These are phyloP conservation scores for Spergularia marina DNA, from an alignment of 148 eudicot genomes.

Conservation along the genomic window DNA sequence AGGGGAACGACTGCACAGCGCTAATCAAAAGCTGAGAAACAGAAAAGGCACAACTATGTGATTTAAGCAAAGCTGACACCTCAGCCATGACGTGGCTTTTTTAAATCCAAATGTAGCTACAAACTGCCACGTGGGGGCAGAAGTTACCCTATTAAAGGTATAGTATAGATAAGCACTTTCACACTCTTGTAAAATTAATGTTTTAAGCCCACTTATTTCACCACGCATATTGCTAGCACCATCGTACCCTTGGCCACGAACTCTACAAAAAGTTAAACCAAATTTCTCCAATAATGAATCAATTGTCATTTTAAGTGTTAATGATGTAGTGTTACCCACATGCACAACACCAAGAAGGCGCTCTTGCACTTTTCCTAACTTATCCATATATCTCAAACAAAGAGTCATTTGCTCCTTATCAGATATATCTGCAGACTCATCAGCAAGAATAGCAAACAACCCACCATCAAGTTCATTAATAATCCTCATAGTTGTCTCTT, in stretches of 20 bases:
- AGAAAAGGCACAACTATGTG: no score
- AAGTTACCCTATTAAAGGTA: no score
- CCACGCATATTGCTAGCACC: conserved; percentile 25
- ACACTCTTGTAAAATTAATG: conserved; percentile 9
- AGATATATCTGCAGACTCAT: conserved; percentile 14
- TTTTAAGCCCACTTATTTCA: conserved; percentile 11
- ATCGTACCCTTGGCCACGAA: conserved; percentile 27
- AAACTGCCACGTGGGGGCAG: no score
- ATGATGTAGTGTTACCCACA: conserved; percentile 1
- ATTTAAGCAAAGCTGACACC: no score
- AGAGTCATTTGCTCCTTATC: conserved; percentile 16
- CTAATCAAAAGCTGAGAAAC: no score
- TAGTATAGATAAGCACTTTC: neutral
- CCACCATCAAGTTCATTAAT: conserved; percentile 12
- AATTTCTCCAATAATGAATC: conserved; percentile 3
- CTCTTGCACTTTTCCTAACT: conserved; percentile 1
- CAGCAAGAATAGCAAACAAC: conserved; percentile 10
- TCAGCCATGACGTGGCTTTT: no score
- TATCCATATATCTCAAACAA: conserved; percentile 9
- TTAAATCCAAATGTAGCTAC: no score
- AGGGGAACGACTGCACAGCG: no score
- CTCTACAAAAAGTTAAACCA: neutral
- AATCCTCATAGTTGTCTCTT: conserved; percentile 2
- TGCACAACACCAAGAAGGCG: conserved; percentile 13
- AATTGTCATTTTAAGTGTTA: conserved; percentile 6